Base-by-base conservation (phyloP, 192 early-diverging fungal species). In the Physocladia obscura region DNA sequence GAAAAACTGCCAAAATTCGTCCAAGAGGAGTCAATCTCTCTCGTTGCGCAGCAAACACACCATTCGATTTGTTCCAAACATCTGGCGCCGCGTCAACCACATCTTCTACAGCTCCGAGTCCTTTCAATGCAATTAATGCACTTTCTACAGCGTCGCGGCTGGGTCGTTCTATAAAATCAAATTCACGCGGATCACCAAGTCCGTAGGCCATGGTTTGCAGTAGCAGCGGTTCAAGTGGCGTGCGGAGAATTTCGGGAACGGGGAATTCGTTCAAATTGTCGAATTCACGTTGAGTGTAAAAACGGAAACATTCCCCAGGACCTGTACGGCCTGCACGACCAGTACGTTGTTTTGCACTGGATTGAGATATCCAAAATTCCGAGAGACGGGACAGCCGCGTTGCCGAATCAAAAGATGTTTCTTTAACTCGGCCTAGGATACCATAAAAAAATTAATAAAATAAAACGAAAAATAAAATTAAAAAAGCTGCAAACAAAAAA, bases 361-460 rank as follows among this genome's bases (percentile, higher is more conserved):
- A 82, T 64, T 85, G 76, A 31, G 79, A 80, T 11, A 90, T 89
- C 88, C 88, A 90, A 58, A 85, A 90, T 76, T 90, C 88, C 0
- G 83, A 84, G 15, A 90, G 62, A 15, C 78, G 74, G n/a, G 78
- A 79, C 40, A 88, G 49, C 19, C 82, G 78, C 21, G 76, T 63
- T 1, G 69, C 60, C 4, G 82, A 30, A 57, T 90, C 87, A 60
- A 86, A 88, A 15, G 70, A 80, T 68, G 84, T 81, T 67, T 90
- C 88, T 71, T 89, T 90, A 24, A 90, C 88, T 48, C 82, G 87
- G 27, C 86, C 86, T 83, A 56, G 13, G 34, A n/a, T n/a, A n/a
- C n/a, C n/a, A n/a, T n/a, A 29, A 55, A 29, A 6, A 8, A 37
- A 24, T 58, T 54, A 26, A 35, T 30, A 11, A 49, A 24, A 3